Evolutionary conservation across 208 protist species (phyloP).

Genomic region (Leishmania guyanensis): DNA sequence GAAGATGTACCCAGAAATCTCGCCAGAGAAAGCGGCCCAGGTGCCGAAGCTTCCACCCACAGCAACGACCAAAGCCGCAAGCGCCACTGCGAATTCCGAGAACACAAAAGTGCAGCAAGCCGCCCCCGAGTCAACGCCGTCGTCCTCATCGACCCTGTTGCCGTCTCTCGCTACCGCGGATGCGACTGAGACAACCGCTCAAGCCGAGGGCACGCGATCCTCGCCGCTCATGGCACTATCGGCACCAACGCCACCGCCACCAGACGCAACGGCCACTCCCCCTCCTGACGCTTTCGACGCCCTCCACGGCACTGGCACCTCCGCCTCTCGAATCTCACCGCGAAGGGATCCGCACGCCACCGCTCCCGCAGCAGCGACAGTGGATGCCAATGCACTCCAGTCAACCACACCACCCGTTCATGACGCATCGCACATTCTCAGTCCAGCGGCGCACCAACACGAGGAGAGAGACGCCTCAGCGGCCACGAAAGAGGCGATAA

Average conservation of each 20-base stretch:
- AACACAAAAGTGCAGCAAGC: background rate
- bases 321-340: background rate
- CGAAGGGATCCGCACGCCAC: background rate
- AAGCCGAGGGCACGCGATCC: background rate
- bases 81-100: background rate
- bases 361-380: background rate
- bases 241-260: background rate
- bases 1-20: slow-evolving; percentile 49
- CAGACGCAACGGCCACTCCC: background rate
- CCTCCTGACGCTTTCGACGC: background rate
- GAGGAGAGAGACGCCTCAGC: background rate
- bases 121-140: background rate
- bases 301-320: background rate
- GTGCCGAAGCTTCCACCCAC: slow-evolving; percentile 21
- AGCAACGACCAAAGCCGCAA: background rate
- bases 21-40: slow-evolving; percentile 26
- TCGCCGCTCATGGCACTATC: background rate
- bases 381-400: background rate
- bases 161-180: background rate
- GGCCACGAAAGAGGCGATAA: background rate
- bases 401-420: background rate
- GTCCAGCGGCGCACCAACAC: background rate
- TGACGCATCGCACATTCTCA: background rate
- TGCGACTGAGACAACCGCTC: background rate
- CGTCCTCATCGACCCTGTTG: background rate